Evolutionary conservation across 139 green algal species (phyloP).

Genomic region (Diplosphaera chodatii): DNA sequence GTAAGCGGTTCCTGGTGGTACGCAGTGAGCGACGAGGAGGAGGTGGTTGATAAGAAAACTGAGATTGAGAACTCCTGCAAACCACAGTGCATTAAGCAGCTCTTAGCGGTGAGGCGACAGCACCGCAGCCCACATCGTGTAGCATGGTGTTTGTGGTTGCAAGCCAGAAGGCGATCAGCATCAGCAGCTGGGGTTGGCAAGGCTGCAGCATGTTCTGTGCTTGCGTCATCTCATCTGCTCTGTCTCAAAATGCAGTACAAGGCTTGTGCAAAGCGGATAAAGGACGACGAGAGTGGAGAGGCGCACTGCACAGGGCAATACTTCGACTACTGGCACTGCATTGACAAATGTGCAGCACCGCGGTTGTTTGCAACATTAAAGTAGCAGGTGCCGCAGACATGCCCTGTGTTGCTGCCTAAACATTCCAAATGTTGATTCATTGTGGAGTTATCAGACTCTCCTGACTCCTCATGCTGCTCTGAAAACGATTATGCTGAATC

Average conservation of each 20-base stretch:
- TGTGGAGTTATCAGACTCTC: no score
- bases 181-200: no score
- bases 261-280: slow-evolving; percentile 62
- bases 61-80: slow-evolving; percentile 28
- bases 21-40: slow-evolving; percentile 4
- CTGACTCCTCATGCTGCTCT: no score
- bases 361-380: slow-evolving; percentile 19
- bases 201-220: no score
- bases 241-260: slow-evolving; percentile 17
- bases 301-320: slow-evolving; percentile 73
- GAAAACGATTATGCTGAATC: no score
- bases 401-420: no score
- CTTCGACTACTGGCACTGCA: slow-evolving; percentile 73
- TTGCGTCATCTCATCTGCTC: no score
- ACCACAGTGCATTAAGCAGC: slow-evolving; percentile 25
- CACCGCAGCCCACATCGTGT: no score
- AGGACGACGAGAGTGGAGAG: slow-evolving; percentile 51
- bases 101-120: slow-evolving; percentile 13
- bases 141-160: no score
- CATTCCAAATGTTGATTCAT: no score
- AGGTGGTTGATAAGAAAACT: slow-evolving; percentile 7
- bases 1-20: not conserved
- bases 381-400: slow-evolving; percentile 4
- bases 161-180: no score
- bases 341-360: slow-evolving; percentile 28